A percentile compares a stretch with the other conserved stretches of the same genome.
Evolutionary conservation across 2,329 filamentous ascomycete species (phyloP).

Genomic region (Conoideocrella luteorostrata): DNA sequence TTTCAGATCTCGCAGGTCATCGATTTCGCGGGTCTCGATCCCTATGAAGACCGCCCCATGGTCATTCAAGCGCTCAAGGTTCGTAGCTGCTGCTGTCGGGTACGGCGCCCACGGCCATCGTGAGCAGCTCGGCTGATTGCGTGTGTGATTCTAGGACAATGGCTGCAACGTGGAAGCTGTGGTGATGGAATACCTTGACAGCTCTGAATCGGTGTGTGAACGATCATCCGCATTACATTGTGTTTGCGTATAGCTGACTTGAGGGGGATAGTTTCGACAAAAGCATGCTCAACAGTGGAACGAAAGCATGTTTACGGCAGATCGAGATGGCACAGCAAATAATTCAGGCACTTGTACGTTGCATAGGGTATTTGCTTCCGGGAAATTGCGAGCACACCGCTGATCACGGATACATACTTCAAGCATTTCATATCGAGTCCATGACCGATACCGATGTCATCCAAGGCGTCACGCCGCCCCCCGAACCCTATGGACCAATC

Average conservation of each 20-base stretch:
- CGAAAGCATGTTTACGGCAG: constrained; percentile 45
- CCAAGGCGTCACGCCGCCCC: constrained; percentile 35
- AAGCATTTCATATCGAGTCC: constrained; percentile 53
- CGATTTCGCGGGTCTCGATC: constrained; percentile 33
- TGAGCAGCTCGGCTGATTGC: constrained; percentile 3
- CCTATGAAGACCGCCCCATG: constrained; percentile 30
- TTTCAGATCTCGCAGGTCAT: constrained; percentile 32
- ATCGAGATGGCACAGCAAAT: constrained; percentile 43
- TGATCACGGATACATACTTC: no score
- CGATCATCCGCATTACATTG: constrained; percentile 2
- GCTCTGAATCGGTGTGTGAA: constrained; percentile 31
- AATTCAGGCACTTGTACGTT: constrained; percentile 38
- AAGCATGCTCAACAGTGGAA: constrained; percentile 47
- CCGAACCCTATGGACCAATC: constrained; percentile 33
- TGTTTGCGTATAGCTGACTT: background rate
- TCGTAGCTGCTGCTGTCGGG: constrained; percentile 2
- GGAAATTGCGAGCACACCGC: no score
- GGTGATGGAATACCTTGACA: constrained; percentile 46
- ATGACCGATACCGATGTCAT: constrained; percentile 38
- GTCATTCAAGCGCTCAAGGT: constrained; percentile 38
- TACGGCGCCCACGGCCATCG: background rate
- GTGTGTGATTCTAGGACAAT: constrained; percentile 26
- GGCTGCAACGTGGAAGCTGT: constrained; percentile 42
- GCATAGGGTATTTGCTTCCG: no score
- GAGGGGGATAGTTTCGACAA: constrained; percentile 32